phyloP scores from a whole-genome alignment of 1,284 basidiomycete genomes.

The Peniophora sp. region DNA sequence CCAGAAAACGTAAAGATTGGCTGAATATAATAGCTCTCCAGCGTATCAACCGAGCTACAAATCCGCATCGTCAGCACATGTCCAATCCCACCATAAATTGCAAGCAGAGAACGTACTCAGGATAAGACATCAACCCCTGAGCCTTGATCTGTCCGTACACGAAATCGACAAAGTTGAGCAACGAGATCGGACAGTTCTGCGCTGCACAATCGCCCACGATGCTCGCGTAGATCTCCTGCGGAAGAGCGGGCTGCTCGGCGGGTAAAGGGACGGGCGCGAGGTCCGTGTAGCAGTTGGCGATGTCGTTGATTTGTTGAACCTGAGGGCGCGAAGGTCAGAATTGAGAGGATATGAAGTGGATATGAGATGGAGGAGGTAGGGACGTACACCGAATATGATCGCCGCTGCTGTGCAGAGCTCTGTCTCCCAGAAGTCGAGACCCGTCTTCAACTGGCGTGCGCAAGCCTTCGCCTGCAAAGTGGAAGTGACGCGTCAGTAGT shows the following conservation, averaged over 20 bases:
- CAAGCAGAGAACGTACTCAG: background rate
- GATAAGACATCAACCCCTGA: slow-evolving; percentile 8
- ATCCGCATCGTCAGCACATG: background rate
- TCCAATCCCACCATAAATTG: no score
- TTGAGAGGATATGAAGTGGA: background rate
- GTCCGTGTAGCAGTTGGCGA: background rate
- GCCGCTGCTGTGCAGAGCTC: background rate
- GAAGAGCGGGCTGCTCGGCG: background rate
- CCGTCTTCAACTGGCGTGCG: background rate
- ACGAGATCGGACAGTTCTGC: no score
- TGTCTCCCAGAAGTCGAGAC: background rate
- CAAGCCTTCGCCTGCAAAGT: background rate
- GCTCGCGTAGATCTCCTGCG: slow-evolving; percentile 11
- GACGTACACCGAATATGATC: background rate
- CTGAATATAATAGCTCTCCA: slow-evolving; percentile 8
- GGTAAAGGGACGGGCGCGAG: background rate
- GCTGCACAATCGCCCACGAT: slow-evolving; percentile 11
- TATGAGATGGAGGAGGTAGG: background rate
- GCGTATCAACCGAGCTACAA: background rate
- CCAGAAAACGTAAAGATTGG: slow-evolving; percentile 12
- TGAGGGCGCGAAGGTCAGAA: background rate
- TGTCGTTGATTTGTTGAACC: background rate
- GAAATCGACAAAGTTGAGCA: no score
- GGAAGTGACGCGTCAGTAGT: no score
- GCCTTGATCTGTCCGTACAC: slow-evolving; percentile 7